A percentile compares a stretch with the other conserved stretches of the same genome.
These are phyloP conservation scores for Leccinum boreale DNA, from an alignment of 768 basidiomycete genomes.

Conservation along the genomic window DNA sequence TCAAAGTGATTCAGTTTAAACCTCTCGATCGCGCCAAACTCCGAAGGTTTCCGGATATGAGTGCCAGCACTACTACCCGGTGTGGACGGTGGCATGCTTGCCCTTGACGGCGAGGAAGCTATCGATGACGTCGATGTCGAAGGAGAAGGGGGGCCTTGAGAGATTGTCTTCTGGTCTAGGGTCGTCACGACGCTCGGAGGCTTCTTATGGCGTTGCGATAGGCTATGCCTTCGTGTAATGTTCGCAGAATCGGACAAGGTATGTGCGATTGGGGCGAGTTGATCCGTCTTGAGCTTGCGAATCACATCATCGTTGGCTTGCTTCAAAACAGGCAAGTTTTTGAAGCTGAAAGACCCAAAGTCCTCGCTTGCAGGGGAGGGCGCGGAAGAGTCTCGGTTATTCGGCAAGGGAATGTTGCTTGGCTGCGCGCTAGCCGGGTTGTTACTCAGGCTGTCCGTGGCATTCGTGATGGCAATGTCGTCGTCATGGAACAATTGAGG, in stretches of 20 bases:
- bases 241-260: conserved; percentile 62
- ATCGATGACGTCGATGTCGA: conserved; percentile 90
- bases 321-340: conserved; percentile 93
- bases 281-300: conserved; percentile 90
- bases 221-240: conserved; percentile 65
- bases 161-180: conserved; percentile 56
- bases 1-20: conserved; percentile 85
- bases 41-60: conserved; percentile 85
- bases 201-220: conserved; percentile 79
- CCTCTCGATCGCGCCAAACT: conserved; percentile 82
- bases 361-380: conserved; percentile 73
- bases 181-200: conserved; percentile 75
- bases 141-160: conserved; percentile 86
- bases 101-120: conserved; percentile 82
- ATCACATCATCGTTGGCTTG: conserved; percentile 99
- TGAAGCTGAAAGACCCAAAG: conserved; percentile 98
- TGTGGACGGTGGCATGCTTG: conserved; percentile 67
- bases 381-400: conserved; percentile 38
- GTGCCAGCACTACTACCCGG: conserved; percentile 53
- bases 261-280: conserved; percentile 74
- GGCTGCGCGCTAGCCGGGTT: conserved; percentile 19
- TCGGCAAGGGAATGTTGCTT: conserved; percentile 24
- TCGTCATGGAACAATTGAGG: conserved; percentile 91
- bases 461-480: conserved; percentile 56
- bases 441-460: conserved; percentile 40